phyloP scores from a whole-genome alignment of 1,284 basidiomycete species.

The Cystobasidium sp. region DNA sequence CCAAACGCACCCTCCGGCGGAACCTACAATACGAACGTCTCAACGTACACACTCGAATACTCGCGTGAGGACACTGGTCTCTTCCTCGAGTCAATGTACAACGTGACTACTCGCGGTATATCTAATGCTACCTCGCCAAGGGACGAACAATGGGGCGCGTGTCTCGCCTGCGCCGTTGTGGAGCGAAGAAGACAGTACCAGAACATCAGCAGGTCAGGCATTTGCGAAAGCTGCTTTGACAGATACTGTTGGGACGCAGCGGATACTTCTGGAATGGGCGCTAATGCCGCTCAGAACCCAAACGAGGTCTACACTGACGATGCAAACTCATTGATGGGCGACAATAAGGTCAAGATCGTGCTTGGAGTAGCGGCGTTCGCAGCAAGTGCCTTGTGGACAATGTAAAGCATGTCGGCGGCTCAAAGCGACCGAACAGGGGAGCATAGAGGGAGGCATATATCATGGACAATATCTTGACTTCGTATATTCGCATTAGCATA shows the following conservation, averaged over 20 bases:
- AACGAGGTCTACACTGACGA: constrained; percentile 19
- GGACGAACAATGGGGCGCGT: constrained; percentile 57
- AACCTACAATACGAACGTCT: constrained; percentile 52
- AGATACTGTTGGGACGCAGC: constrained; percentile 55
- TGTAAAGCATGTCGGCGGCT: neutral
- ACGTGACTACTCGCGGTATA: constrained; percentile 39
- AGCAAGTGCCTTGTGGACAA: neutral
- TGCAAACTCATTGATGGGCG: constrained; percentile 1
- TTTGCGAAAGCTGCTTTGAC: constrained; percentile 57
- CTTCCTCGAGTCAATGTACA: constrained; percentile 49
- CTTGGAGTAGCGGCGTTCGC: neutral
- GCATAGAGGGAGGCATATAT: too few species aligned
- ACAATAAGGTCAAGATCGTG: neutral
- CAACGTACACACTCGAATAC: constrained; percentile 58
- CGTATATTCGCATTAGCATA: too few species aligned
- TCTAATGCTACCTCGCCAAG: constrained; percentile 33
- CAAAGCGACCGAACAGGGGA: too few species aligned
- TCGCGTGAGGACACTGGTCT: constrained; percentile 47
- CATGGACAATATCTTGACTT: too few species aligned
- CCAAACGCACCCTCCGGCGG: constrained; percentile 48
- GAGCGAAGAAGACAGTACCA: constrained; percentile 56
- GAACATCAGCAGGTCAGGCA: constrained; percentile 50
- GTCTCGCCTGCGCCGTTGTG: constrained; percentile 59
- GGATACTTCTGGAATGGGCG: constrained; percentile 11
- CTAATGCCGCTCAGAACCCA: constrained; percentile 4